Base-by-base conservation (phyloP, 2,329 filamentous ascomycete genomes). In the Fusarium concolor region DNA sequence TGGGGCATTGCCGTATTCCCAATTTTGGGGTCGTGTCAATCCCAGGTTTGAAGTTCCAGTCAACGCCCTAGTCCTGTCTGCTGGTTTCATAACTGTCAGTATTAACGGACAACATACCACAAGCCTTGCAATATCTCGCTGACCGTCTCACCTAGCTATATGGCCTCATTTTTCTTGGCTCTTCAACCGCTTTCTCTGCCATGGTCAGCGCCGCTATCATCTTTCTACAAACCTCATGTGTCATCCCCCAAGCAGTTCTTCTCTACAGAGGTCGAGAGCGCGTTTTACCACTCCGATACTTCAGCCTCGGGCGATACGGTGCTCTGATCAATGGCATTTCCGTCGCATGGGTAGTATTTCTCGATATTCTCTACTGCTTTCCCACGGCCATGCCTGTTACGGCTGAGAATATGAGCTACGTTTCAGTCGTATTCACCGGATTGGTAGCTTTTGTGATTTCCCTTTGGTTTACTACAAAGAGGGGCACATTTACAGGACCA, bases 131-230 rank as follows among this genome's bases (percentile, higher is more conserved):
- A n/a, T n/a, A n/a, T n/a, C n/a, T n/a, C n/a, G n/a, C 7, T 65
- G 6, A 57, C 22, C 2, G 0, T 6, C 3, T 0, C 1, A 2
- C 10, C 4, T 5, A 75, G 65, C 6, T 77, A 0, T 78, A 78
- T 10, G 75, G 72, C 3, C 55, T 74, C 8, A 73, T 77, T 1
- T 77, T 75, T 44, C 61, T 77, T 2, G 75, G 75, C 5, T 77
- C 74, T 0, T 69, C 71, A 3, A 76, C 75, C 2, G 75, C 75
- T 2, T 74, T 74, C 29, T 63, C 69, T 0, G 62, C 71, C 4
- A 74, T 74, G 71, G 72, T 75, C 44, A 74, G 65, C 50, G 66
- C 72, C 0, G 62, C 71, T 8, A 75, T 75, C 24, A 71, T 75
- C 22, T 75, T 75, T 10, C 52, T 74, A 0, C 68, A 73, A 28